Conservation (phyloP, 306 rosid genomes). For the Quercus cerris region DNA sequence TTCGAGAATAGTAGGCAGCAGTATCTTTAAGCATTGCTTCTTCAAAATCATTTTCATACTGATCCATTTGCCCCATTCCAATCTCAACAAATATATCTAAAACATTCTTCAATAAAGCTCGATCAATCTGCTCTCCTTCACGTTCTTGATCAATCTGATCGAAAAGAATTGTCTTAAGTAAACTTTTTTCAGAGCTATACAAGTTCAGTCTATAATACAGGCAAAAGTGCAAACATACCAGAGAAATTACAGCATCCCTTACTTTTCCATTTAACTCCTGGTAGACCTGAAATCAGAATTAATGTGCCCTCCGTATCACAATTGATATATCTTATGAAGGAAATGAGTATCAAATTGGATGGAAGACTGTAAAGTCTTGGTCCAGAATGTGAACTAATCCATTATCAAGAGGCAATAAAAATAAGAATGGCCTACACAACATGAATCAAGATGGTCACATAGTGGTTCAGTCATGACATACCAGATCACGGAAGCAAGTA, state of each 20-base stretch:
- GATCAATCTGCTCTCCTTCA: slow-evolving; percentile 64
- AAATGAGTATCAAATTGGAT: background rate
- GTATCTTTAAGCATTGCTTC: slow-evolving; percentile 46
- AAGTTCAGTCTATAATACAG: background rate
- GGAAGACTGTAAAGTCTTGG: background rate
- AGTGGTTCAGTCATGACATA: slow-evolving; percentile 25
- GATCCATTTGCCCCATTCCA: slow-evolving; percentile 47
- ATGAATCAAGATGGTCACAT: background rate
- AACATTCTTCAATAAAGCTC: slow-evolving; percentile 49
- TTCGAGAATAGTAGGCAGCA: slow-evolving; percentile 46
- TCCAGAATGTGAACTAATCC: background rate
- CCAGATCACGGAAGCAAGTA: slow-evolving; percentile 64
- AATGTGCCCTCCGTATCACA: background rate
- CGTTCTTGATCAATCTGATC: slow-evolving; percentile 54
- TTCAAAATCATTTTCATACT: slow-evolving; percentile 50
- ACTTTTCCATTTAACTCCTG: slow-evolving; percentile 60
- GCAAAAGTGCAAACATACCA: slow-evolving; percentile 37
- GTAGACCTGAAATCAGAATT: slow-evolving; percentile 48
- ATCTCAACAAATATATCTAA: slow-evolving; percentile 62
- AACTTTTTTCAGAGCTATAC: background rate
- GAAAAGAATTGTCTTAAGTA: background rate
- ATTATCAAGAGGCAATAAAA: background rate
- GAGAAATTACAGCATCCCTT: slow-evolving; percentile 56
- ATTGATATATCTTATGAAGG: background rate
- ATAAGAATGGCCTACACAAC: background rate